Base-by-base conservation (phyloP, 1,139 yeast species). In the Lipomyces yarrowii region DNA sequence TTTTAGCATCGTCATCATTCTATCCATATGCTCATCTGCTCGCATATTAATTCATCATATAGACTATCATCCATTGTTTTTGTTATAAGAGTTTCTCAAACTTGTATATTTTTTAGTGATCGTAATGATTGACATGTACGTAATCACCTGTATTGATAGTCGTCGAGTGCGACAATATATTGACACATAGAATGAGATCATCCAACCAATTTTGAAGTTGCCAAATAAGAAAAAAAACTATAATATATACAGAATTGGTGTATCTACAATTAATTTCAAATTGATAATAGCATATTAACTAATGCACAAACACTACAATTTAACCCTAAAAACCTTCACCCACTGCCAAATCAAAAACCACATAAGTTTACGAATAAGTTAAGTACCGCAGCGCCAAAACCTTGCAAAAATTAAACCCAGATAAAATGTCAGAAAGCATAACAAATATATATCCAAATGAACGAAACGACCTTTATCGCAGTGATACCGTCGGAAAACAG, bases 401-500 rank as follows among this genome's bases (percentile, higher is more conserved):
- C 48, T 42, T n/a, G 48, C 48, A 39, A n/a, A 26, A 26, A 10
- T 42, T 32, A 57, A 57, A 13, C 53, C 51, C 51, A 57, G 48
- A 42, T 26, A n/a, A 5, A 42, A 42, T n/a, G 48, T 15, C 3
- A 5, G 8, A 4, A 42, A 42, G 11, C 48, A 3, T 42, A 18
- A 4, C 48, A 21, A 13, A 4, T n/a, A 57, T 39, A 23, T 35
- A 23, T 10, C 30, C 37, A 18, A 15, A 35, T 52, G 7, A 37
- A 58, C 8, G 6, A 26, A 26, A 32, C 0, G 30, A 26, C 2
- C 30, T 13, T 57, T 58, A 67, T 10, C 68, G 62, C 26, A 67
- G 21, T 33, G 30, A 15, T 10, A 68, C 42, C 10, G 23, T 57
- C 3, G 70, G 70, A 57, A 67, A 67, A 11, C 57, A 35, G 11